Base-by-base conservation (phyloP, 768 basidiomycete species). In the Cystobasidiopsis lactophilus region DNA sequence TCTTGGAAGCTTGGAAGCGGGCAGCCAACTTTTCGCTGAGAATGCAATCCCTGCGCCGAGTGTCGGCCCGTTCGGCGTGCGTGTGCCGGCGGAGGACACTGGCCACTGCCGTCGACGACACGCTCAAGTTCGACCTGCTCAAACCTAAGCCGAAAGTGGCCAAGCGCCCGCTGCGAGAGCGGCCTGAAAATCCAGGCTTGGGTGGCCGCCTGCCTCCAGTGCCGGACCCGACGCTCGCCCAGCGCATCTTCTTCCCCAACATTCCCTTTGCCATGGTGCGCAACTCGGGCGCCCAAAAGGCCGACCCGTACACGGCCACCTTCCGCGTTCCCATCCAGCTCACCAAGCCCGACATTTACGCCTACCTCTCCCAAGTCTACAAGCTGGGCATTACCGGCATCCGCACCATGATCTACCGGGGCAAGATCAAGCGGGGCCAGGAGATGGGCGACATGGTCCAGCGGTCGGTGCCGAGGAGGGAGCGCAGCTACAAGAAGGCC, bases 361-460 rank as follows among this genome's bases (percentile, higher is more conserved):
- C 59, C 47, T 63, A 59, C 55, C 57, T 63, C 40, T 54, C 57
- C 30, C 58, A 63, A 54, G 51, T 63, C 40, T 63, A 63, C 57
- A 57, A 56, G 35, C 55, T 63, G 13, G 40, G 54, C 41, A 45
- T 63, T 37, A 59, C 59, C 3, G 48, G 49, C 21, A 55, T 63
- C 44, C 43, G 58, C 2, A 63, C 62, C 30, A 57, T 59, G 39
- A 59, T 58, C 54, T 57, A 63, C 40, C 59, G 57, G 55, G 60
- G 61, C 9, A 56, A 52, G 53, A 54, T 58, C 23, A 50, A 54
- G 45, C 53, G 58, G n/a, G n/a, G 26, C 30, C 33, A 29, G 18
- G 31, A 40, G 21, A 56, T 58, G 30, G 54, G 53, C 7, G 52
- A 52, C 50, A 46, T 47, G 16, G 43, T 56, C 18, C 29, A 52